These are phyloP conservation scores for Alternaria brassicicola DNA, from an alignment of 2,329 filamentous ascomycete species.

Conservation along the genomic window DNA sequence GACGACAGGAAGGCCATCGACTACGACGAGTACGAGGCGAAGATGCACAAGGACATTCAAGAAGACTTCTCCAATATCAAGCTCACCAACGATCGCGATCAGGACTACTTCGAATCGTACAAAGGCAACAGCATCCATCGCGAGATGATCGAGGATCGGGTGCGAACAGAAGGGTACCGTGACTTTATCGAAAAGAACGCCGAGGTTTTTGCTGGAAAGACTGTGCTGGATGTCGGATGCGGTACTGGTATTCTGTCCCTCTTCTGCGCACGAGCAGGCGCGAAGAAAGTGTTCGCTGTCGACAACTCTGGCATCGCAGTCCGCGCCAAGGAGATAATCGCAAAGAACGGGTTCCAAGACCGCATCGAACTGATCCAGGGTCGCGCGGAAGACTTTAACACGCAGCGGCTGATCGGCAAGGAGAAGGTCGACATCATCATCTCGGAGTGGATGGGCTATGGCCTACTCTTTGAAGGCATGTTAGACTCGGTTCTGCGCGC, in stretches of 20 bases:
- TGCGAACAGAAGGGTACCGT: slow-evolving; percentile 89
- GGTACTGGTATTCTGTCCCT: slow-evolving; percentile 84
- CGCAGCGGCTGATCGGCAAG: slow-evolving; percentile 60
- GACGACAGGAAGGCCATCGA: slow-evolving; percentile 36
- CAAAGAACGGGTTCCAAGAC: slow-evolving; percentile 75
- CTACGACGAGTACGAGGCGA: slow-evolving; percentile 45
- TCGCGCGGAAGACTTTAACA: slow-evolving; percentile 81
- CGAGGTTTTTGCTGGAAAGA: slow-evolving; percentile 81
- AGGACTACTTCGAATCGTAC: slow-evolving; percentile 69
- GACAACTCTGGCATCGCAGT: slow-evolving; percentile 91
- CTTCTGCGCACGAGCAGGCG: slow-evolving; percentile 91
- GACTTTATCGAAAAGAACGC: slow-evolving; percentile 96
- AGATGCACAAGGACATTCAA: slow-evolving; percentile 51
- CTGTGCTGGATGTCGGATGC: slow-evolving; percentile 89
- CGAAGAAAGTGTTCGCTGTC: slow-evolving; percentile 84
- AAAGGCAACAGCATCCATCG: slow-evolving; percentile 80
- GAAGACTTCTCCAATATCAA: slow-evolving; percentile 39
- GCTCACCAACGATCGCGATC: slow-evolving; percentile 56
- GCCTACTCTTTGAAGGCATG: slow-evolving; percentile 93
- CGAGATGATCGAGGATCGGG: slow-evolving; percentile 89
- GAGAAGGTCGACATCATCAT: slow-evolving; percentile 88
- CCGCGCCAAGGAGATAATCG: slow-evolving; percentile 83
- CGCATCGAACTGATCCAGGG: slow-evolving; percentile 81
- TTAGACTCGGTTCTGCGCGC: slow-evolving; percentile 89
- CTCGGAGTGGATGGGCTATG: slow-evolving; percentile 98